A percentile compares a stretch with the other conserved stretches of the same genome.
Conservation (phyloP, 139 green algal genomes). For the Volvox africanus region DNA sequence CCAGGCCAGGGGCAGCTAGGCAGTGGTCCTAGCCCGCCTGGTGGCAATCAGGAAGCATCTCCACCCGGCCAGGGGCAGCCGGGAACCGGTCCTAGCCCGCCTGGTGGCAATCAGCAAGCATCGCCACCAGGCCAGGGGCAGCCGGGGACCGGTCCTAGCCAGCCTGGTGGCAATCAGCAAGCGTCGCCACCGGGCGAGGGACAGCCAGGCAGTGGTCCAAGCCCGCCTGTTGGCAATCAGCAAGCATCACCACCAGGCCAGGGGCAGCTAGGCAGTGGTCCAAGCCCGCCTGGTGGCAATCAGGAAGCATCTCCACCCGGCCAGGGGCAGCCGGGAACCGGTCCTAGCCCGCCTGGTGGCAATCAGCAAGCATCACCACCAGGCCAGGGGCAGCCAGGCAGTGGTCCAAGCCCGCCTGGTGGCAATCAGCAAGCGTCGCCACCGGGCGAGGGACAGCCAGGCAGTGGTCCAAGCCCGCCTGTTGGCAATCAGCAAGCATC, state of each 20-base stretch:
- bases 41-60: background rate
- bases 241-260: background rate
- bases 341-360: background rate
- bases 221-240: background rate
- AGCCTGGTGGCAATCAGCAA: background rate
- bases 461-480: background rate
- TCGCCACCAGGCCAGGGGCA: background rate
- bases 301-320: background rate
- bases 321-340: background rate
- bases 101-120: background rate
- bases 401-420: background rate
- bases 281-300: background rate
- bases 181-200: background rate
- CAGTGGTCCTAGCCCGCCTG: background rate
- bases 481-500: background rate
- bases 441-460: background rate
- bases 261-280: background rate
- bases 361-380: background rate
- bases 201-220: background rate
- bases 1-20: background rate
- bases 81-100: background rate
- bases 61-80: background rate
- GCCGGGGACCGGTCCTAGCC: background rate
- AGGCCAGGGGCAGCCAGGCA: background rate
- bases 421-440: background rate